A percentile compares a stretch with the other conserved stretches of the same genome.
phyloP scores from a whole-genome alignment of 2,329 filamentous ascomycete species.

The Fusarium staphyleae region DNA sequence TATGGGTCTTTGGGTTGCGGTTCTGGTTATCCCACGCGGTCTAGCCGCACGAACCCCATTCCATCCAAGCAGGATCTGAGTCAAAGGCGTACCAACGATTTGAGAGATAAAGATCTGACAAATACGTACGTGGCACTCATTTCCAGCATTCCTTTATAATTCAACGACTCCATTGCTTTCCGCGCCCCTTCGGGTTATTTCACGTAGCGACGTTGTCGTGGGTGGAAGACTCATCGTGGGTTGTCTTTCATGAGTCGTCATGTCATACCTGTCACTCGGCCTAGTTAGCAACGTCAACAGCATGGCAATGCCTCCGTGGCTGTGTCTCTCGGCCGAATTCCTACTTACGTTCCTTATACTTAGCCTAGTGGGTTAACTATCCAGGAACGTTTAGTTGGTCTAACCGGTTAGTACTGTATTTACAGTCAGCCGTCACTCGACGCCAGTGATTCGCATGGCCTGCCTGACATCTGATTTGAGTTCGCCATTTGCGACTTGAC shows the following conservation, averaged over 20 bases:
- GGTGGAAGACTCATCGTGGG: not conserved
- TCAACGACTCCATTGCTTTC: not conserved
- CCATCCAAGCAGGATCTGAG: constrained; percentile 5
- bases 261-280: no score
- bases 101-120: not conserved
- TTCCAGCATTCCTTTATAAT: not conserved
- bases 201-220: not conserved
- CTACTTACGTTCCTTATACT: not conserved
- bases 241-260: not conserved
- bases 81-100: constrained; percentile 1
- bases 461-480: no score
- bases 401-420: no score
- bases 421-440: no score
- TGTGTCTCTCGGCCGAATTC: not conserved
- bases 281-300: not conserved
- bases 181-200: not conserved
- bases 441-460: no score
- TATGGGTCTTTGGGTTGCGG: no score
- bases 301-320: not conserved
- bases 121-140: not conserved
- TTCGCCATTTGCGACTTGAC: no score
- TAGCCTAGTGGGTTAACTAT: no score
- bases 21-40: not conserved
- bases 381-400: no score
- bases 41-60: constrained; percentile 9